A percentile compares a stretch with the other conserved stretches of the same genome.
Conservation (phyloP, 768 basidiomycete species). For the Austroboletus eburneus region DNA sequence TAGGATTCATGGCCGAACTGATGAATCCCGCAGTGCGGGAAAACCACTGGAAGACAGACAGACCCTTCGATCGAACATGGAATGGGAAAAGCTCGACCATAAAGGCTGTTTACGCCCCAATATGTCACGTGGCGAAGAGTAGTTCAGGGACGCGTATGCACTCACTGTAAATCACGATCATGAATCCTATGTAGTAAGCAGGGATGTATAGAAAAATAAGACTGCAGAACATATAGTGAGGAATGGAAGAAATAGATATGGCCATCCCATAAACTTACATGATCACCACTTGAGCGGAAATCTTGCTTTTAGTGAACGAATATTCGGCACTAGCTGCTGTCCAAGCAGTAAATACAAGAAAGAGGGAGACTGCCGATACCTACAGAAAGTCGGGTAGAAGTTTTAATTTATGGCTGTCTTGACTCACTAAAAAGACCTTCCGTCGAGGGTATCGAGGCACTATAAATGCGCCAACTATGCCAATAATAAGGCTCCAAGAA, state of each 20-base stretch:
- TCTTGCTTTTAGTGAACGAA: background rate
- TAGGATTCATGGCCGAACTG: slow-evolving; percentile 4
- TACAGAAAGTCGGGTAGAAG: background rate
- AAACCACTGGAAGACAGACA: slow-evolving; percentile 58
- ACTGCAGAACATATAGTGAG: background rate
- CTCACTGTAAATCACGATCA: slow-evolving; percentile 6
- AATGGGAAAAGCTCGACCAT: slow-evolving; percentile 63
- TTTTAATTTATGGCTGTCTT: too few species aligned
- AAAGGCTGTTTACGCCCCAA: slow-evolving; percentile 38
- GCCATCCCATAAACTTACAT: background rate
- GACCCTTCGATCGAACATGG: slow-evolving; percentile 55
- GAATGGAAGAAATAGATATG: background rate
- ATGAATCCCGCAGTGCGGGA: slow-evolving; percentile 33
- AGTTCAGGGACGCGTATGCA: background rate
- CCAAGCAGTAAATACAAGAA: slow-evolving; percentile 9
- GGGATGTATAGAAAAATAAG: slow-evolving; percentile 7
- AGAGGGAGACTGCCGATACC: slow-evolving; percentile 4
- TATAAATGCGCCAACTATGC: too few species aligned
- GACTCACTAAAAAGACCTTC: slow-evolving; percentile 11
- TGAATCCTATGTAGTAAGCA: slow-evolving; percentile 4
- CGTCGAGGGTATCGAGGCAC: too few species aligned
- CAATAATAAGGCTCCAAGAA: too few species aligned
- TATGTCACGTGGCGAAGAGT: background rate
- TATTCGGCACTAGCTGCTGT: slow-evolving; percentile 10
- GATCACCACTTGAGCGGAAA: background rate